phyloP scores from a whole-genome alignment of 805 yeast genomes.

The Myxozyma neotropica region DNA sequence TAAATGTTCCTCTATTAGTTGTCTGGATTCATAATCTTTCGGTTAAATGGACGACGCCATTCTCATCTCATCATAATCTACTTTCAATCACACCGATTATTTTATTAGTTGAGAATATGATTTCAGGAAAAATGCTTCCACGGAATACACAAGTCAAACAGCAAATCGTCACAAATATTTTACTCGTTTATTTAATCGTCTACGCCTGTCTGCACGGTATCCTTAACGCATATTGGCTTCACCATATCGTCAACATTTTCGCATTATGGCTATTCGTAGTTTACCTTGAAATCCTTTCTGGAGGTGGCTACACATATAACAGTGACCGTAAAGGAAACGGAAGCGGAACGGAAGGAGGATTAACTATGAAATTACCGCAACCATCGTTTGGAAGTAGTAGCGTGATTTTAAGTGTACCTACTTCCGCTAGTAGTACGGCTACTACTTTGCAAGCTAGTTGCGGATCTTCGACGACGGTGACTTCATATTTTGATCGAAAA shows the following conservation, averaged over 20 bases:
- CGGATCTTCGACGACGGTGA: constrained; percentile 6
- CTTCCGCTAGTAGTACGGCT: background rate
- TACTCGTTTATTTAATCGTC: constrained; percentile 56
- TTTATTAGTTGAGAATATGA: constrained; percentile 57
- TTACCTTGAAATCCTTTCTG: constrained; percentile 18
- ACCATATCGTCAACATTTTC: constrained; percentile 69
- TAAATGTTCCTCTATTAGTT: constrained; percentile 72
- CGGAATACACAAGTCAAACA: constrained; percentile 39
- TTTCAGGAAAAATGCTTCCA: constrained; percentile 54
- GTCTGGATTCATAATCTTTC: constrained; percentile 82
- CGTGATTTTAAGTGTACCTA: background rate
- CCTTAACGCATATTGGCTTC: constrained; percentile 79
- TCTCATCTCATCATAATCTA: constrained; percentile 82
- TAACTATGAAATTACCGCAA: constrained; percentile 1
- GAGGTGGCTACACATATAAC: background rate
- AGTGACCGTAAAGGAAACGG: background rate
- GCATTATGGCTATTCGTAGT: constrained; percentile 34
- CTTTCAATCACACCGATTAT: constrained; percentile 76
- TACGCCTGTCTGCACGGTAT: constrained; percentile 75
- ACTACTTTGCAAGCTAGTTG: constrained; percentile 2
- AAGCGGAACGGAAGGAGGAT: background rate
- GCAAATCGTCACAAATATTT: constrained; percentile 43
- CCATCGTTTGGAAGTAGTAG: constrained; percentile 3
- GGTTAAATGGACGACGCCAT: constrained; percentile 81
- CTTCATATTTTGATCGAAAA: constrained; percentile 6